These are phyloP conservation scores for Backusella tuberculispora DNA, from an alignment of 192 early-diverging fungal species.

Conservation along the genomic window DNA sequence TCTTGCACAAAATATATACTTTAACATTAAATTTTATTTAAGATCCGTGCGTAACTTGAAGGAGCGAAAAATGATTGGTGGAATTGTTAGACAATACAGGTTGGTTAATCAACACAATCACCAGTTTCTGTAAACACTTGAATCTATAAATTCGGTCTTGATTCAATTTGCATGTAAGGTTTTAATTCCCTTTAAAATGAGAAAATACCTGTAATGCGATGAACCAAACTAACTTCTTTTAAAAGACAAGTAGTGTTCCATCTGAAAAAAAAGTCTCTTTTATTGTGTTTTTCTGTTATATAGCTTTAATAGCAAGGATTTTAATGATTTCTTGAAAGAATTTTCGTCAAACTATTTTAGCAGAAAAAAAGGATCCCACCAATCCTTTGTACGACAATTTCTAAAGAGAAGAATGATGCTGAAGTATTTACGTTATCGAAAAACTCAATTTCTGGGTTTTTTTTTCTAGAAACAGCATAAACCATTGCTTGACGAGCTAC, in stretches of 20 bases:
- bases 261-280: too few species aligned
- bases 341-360: not conserved
- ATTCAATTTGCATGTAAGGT: too few species aligned
- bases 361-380: not conserved
- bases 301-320: not conserved
- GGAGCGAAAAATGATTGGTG: not conserved
- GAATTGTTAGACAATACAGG: not conserved
- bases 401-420: not conserved
- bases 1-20: not conserved
- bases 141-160: too few species aligned
- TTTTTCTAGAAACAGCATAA: constrained; percentile 5
- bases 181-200: too few species aligned
- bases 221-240: too few species aligned
- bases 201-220: too few species aligned
- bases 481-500: not conserved
- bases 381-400: not conserved
- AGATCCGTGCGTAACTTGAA: not conserved
- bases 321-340: not conserved
- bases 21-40: not conserved
- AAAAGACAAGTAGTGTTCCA: too few species aligned
- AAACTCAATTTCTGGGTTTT: not conserved
- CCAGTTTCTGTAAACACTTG: too few species aligned
- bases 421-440: not conserved
- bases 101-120: not conserved
- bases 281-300: not conserved